Percentiles rank a stretch among this genome's conserved stretches.
Evolutionary conservation across 129 eudicot species (phyloP).

Genomic region (Artemisia argyi): DNA sequence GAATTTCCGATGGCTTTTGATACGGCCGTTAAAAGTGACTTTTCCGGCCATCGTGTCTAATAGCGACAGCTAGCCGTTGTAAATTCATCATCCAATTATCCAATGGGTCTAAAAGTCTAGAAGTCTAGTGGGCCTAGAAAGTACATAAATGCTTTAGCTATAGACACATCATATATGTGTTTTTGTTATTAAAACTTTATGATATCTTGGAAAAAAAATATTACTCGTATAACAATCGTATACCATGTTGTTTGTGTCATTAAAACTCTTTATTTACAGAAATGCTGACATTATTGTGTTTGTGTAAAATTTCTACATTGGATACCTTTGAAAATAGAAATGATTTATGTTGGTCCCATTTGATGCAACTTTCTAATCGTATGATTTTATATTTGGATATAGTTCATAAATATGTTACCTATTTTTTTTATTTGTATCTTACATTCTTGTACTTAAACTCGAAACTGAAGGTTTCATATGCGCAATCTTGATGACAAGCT

Average conservation of each 20-base stretch:
- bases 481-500: not conserved
- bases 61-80: constrained; percentile 25
- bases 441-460: not conserved
- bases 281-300: not conserved
- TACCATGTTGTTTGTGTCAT: no score
- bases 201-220: not conserved
- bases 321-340: no score
- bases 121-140: constrained; percentile 11
- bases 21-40: constrained; percentile 19
- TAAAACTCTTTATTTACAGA: no score
- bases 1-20: constrained; percentile 14
- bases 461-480: not conserved
- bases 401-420: not conserved
- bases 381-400: constrained; percentile 1
- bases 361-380: not conserved
- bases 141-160: not conserved
- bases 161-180: not conserved
- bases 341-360: constrained; percentile 20
- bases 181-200: not conserved
- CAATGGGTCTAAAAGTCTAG: not conserved
- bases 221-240: no score
- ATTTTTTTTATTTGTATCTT: not conserved
- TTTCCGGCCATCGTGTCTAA: constrained; percentile 5
- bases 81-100: not conserved
- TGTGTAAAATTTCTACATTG: constrained; percentile 12